Percentiles rank a stretch among this genome's conserved stretches.
phyloP scores from a whole-genome alignment of 805 yeast species.

The Myxozyma mucilagina region DNA sequence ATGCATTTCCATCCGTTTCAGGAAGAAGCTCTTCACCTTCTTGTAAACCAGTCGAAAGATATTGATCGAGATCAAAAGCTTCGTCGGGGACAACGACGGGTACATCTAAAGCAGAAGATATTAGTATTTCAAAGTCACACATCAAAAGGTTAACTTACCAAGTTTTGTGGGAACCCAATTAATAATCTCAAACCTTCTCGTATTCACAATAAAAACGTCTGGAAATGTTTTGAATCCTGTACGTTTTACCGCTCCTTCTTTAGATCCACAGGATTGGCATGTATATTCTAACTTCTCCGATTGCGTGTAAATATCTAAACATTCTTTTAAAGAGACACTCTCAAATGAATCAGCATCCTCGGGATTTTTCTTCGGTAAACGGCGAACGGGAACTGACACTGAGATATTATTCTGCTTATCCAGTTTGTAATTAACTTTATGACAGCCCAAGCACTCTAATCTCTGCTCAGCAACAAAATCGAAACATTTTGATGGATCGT shows the following conservation, averaged over 20 bases:
- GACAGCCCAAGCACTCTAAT: constrained; percentile 58
- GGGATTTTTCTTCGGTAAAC: constrained; percentile 38
- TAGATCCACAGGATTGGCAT: constrained; percentile 57
- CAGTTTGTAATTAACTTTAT: constrained; percentile 56
- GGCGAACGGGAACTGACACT: constrained; percentile 51
- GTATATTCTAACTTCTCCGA: constrained; percentile 62
- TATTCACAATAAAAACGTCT: constrained; percentile 64
- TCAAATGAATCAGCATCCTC: constrained; percentile 52
- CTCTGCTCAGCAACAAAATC: constrained; percentile 67
- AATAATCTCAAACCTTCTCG: constrained; percentile 76
- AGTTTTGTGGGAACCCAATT: constrained; percentile 90
- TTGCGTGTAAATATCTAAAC: constrained; percentile 49
- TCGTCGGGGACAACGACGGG: constrained; percentile 59
- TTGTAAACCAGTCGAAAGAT: constrained; percentile 47
- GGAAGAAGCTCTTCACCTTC: constrained; percentile 46
- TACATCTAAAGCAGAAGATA: constrained; percentile 46
- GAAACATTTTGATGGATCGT: constrained; percentile 58
- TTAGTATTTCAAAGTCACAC: not conserved
- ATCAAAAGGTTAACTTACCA: constrained; percentile 1
- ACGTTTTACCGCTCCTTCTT: constrained; percentile 44
- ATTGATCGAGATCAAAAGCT: constrained; percentile 48
- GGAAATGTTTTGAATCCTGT: constrained; percentile 66
- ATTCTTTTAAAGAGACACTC: constrained; percentile 51
- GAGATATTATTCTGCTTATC: constrained; percentile 66
- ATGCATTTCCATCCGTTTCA: constrained; percentile 38